These are phyloP conservation scores for Hypoxylon sp. DNA, from an alignment of 2,329 filamentous ascomycete species.

Conservation along the genomic window DNA sequence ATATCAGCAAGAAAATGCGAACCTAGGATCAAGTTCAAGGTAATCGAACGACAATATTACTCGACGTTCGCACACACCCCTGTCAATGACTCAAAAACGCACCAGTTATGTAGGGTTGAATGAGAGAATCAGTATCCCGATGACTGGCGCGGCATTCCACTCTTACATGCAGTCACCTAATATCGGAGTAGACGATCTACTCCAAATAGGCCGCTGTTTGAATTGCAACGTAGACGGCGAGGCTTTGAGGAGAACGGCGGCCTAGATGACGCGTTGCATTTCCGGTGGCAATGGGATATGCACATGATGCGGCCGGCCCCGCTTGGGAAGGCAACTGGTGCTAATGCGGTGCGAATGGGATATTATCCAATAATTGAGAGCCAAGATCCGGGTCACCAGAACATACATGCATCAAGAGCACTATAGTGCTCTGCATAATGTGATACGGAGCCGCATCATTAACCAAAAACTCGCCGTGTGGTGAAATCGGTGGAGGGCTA, in stretches of 20 bases:
- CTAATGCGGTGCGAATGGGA: constrained; percentile 35
- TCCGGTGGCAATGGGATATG: constrained; percentile 13
- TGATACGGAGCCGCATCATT: constrained; percentile 37
- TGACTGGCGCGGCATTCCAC: background rate
- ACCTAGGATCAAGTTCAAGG: background rate
- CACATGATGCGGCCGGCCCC: constrained; percentile 16
- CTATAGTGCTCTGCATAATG: constrained; percentile 38
- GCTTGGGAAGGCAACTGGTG: constrained; percentile 37
- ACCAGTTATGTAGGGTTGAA: background rate
- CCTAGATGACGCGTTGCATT: background rate
- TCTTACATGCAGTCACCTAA: background rate
- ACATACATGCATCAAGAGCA: constrained; percentile 39
- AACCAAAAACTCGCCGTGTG: constrained; percentile 4
- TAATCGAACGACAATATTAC: background rate
- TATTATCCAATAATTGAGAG: constrained; percentile 33
- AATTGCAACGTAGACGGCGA: background rate
- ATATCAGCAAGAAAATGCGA: background rate
- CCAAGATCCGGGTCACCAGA: constrained; percentile 37
- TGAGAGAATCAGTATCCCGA: background rate
- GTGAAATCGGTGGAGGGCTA: background rate
- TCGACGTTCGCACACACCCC: background rate
- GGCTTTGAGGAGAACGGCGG: background rate
- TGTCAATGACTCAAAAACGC: background rate
- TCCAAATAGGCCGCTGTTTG: background rate
- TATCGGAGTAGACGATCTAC: background rate